A percentile compares a stretch with the other conserved stretches of the same genome.
phyloP scores from a whole-genome alignment of 164 flowering plant genomes.

The Magnolia kwangsiensis region DNA sequence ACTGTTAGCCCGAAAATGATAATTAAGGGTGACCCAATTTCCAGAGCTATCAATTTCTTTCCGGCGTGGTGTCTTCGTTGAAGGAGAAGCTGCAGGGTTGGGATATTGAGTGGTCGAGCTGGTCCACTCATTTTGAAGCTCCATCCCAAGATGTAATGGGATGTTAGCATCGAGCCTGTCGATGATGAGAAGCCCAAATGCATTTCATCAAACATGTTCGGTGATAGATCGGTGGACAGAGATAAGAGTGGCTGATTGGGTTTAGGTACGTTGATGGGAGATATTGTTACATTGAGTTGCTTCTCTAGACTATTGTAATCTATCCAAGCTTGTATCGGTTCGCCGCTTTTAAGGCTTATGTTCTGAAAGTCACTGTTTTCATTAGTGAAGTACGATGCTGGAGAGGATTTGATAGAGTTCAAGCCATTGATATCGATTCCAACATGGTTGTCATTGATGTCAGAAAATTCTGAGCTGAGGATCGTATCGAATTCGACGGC shows the following conservation, averaged over 20 bases:
- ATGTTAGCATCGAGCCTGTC: conserved; percentile 54
- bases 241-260: conserved; percentile 47
- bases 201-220: conserved; percentile 40
- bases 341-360: conserved; percentile 16
- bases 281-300: conserved; percentile 24
- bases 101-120: conserved; percentile 32
- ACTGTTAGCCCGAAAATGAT: neutral
- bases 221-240: conserved; percentile 38
- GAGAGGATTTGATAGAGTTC: conserved; percentile 3
- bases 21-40: conserved; percentile 9
- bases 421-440: conserved; percentile 25
- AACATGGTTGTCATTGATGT: conserved; percentile 23
- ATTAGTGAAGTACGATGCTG: conserved; percentile 17
- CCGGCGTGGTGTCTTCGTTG: conserved; percentile 1
- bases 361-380: neutral
- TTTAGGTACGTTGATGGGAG: conserved; percentile 24
- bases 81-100: conserved; percentile 43
- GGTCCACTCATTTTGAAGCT: conserved; percentile 46
- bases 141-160: conserved; percentile 61
- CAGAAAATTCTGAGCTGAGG: neutral
- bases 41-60: conserved; percentile 6
- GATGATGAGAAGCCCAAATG: conserved; percentile 66
- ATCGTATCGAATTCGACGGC: conserved; percentile 25
- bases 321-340: conserved; percentile 23
- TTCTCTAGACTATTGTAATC: conserved; percentile 15